These are phyloP conservation scores for Metschnikowia continentalis DNA, from an alignment of 805 yeast species.

Conservation along the genomic window DNA sequence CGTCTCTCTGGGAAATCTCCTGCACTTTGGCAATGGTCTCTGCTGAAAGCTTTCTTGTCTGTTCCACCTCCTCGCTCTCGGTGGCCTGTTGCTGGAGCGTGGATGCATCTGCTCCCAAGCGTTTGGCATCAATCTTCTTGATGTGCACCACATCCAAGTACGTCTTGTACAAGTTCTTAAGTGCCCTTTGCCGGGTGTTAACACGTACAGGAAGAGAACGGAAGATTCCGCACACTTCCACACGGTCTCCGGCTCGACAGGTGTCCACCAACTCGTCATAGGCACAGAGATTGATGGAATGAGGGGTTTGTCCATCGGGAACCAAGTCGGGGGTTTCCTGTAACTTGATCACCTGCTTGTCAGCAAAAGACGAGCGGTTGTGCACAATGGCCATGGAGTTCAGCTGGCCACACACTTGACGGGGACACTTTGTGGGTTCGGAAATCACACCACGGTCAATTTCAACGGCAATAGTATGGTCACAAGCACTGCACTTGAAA, in stretches of 20 bases:
- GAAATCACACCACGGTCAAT: constrained; percentile 92
- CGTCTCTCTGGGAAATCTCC: constrained; percentile 61
- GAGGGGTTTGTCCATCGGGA: constrained; percentile 99
- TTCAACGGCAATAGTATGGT: constrained; percentile 85
- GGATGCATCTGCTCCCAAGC: constrained; percentile 76
- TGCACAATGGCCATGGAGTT: constrained; percentile 90
- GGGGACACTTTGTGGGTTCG: constrained; percentile 92
- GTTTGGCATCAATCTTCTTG: constrained; percentile 74
- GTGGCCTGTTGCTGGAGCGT: constrained; percentile 59
- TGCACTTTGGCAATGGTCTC: constrained; percentile 66
- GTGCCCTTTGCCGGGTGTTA: constrained; percentile 76
- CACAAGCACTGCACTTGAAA: constrained; percentile 92
- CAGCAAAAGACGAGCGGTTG: constrained; percentile 89
- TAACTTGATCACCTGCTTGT: constrained; percentile 87
- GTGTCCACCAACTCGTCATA: constrained; percentile 94
- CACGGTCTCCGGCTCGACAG: constrained; percentile 93
- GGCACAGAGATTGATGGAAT: constrained; percentile 86
- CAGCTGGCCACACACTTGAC: constrained; percentile 73
- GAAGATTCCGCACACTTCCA: constrained; percentile 93
- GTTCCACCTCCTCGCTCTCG: constrained; percentile 71
- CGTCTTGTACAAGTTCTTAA: constrained; percentile 84
- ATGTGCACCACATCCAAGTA: constrained; percentile 92
- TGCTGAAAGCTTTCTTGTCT: constrained; percentile 60
- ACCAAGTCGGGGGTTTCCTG: constrained; percentile 96
- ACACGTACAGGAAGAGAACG: constrained; percentile 89